Evolutionary conservation across 352 stramenopile genomes (phyloP).

Genomic region (Phytophthora pinifolia): DNA sequence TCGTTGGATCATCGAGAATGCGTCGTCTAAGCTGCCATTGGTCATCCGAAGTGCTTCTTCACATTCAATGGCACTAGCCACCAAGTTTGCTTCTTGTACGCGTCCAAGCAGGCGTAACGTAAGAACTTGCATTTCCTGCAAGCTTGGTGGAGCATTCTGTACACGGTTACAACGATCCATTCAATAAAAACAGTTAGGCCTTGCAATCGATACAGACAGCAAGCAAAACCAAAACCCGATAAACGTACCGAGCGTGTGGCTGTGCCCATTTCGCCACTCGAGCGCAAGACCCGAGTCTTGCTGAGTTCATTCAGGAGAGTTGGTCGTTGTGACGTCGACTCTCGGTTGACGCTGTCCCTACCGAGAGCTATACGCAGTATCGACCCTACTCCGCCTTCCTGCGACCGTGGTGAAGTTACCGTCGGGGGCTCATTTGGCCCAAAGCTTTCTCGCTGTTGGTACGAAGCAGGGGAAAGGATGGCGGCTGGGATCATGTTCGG

Average conservation of each 20-base stretch:
- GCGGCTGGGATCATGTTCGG: slow-evolving; percentile 37
- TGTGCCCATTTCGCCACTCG: slow-evolving; percentile 24
- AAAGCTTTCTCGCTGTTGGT: slow-evolving; percentile 79
- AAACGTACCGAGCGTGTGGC: slow-evolving; percentile 22
- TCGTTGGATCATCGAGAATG: slow-evolving; percentile 25
- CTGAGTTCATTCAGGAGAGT: slow-evolving; percentile 33
- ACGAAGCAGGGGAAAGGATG: slow-evolving; percentile 77
- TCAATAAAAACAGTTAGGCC: not conserved
- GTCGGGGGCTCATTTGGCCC: slow-evolving; percentile 27
- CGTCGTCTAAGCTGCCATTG: slow-evolving; percentile 34
- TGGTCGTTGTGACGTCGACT: slow-evolving; percentile 37
- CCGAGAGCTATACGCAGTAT: slow-evolving; percentile 76
- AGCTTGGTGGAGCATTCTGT: slow-evolving; percentile 14
- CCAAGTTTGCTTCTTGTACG: slow-evolving; percentile 34
- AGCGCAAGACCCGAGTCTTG: slow-evolving; percentile 37
- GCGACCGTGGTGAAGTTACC: slow-evolving; percentile 19
- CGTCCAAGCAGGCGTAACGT: slow-evolving; percentile 27
- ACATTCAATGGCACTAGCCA: slow-evolving; percentile 31
- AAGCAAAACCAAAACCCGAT: slow-evolving; percentile 1
- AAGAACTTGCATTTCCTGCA: slow-evolving; percentile 31
- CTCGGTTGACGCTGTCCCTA: slow-evolving; percentile 68
- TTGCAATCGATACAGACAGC: not conserved
- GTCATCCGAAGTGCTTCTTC: slow-evolving; percentile 43
- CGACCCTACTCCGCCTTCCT: slow-evolving; percentile 51
- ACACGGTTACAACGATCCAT: not conserved